Base-by-base conservation (phyloP, 2,329 filamentous ascomycete species). In the Colletotrichum limetticola region DNA sequence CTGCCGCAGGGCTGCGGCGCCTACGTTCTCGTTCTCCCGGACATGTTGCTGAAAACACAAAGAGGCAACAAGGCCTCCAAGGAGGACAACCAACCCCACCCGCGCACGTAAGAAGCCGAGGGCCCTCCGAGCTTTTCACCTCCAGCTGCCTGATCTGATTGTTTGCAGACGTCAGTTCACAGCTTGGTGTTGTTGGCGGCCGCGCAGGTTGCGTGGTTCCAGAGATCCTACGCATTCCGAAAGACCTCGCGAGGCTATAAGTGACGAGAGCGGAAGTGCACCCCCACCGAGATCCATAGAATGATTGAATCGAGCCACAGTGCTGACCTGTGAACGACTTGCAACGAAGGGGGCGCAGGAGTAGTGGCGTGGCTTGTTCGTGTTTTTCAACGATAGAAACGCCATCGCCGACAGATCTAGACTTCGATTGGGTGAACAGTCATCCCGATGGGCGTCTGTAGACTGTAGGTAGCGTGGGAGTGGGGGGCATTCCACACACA, bases 61-160 rank as follows among this genome's bases (percentile, higher is more conserved):
- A 35, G 69, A 72, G 66, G 60, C 55, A 70, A 70, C 46, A 65
- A 65, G 66, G 32, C 55, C 30, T 24, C 16, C 16, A n/a, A 24
- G 14, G 16, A 64, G 59, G 14, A n/a, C 42, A 49, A 5, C 9
- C 3, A 30, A 59, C 57, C 57, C 70, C 66, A 70, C 70, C 37
- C 8, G 46, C n/a, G 53, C 70, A 55, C 70, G 66, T 65, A 61
- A 64, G 55, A 65, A 61, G 60, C 70, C 59, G 66, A 72, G 56
- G 24, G 16, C 55, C 35, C 59, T 32, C 60, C 66, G 55, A 70
- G 32, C 53, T 60, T 56, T 65, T 56, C 55, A 65, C 30, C 22
- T 19, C 24, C 24, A 24, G 28, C 49, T 65, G 57, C 32, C 66
- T 35, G 14, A 60, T 60, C 1, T 24, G 52, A 64, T 28, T 22